These are phyloP conservation scores for Penicillium alfredii DNA, from an alignment of 495 filamentous ascomycete genomes.

Conservation along the genomic window DNA sequence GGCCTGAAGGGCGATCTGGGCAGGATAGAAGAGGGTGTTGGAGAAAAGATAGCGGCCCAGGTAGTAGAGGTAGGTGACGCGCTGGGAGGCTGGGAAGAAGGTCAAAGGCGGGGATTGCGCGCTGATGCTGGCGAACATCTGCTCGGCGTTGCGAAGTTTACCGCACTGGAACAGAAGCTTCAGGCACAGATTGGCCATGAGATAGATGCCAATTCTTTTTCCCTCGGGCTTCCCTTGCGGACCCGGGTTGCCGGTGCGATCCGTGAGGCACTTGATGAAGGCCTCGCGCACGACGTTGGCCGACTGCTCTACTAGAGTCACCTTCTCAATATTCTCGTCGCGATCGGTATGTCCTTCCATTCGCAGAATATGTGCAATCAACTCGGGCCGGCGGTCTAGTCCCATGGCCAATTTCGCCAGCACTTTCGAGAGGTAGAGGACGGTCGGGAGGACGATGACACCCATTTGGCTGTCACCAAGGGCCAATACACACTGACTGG, in stretches of 20 bases:
- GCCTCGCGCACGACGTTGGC: conserved; percentile 84
- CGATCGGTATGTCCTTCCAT: conserved; percentile 43
- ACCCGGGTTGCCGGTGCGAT: conserved; percentile 60
- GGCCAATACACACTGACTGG: conserved; percentile 68
- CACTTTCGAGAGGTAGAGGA: conserved; percentile 67
- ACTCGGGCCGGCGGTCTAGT: conserved; percentile 66
- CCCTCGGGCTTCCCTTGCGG: conserved; percentile 58
- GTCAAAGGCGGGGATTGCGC: conserved; percentile 71
- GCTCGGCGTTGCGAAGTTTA: conserved; percentile 61
- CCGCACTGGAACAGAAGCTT: conserved; percentile 76
- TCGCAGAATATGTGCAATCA: conserved; percentile 52
- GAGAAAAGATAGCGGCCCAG: conserved; percentile 84
- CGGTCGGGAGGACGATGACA: conserved; percentile 67
- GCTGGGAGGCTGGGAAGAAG: conserved; percentile 78
- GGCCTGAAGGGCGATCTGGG: conserved; percentile 64
- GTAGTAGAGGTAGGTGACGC: conserved; percentile 91
- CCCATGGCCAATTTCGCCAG: conserved; percentile 76
- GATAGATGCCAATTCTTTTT: conserved; percentile 81
- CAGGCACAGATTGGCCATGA: conserved; percentile 83
- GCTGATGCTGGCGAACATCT: conserved; percentile 85
- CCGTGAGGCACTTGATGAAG: conserved; percentile 84
- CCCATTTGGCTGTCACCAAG: conserved; percentile 74
- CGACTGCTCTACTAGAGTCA: conserved; percentile 75
- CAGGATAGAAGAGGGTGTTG: conserved; percentile 71
- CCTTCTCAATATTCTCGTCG: conserved; percentile 52